A percentile compares a stretch with the other conserved stretches of the same genome.
These are phyloP conservation scores for Isoetes taiwanensis DNA, from an alignment of 75 land plant genomes.

Conservation along the genomic window DNA sequence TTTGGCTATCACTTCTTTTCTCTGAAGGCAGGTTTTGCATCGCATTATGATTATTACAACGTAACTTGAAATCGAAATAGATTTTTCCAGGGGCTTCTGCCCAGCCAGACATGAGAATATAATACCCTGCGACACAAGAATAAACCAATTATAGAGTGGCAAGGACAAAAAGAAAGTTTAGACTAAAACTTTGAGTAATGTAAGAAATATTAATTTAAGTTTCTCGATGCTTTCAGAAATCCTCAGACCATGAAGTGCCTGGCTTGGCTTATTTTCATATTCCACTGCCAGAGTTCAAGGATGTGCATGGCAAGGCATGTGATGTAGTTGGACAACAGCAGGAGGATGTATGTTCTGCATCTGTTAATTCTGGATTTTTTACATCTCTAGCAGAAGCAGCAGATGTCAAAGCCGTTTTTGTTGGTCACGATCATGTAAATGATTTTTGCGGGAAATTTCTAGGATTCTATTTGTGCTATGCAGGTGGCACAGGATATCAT, in stretches of 20 bases:
- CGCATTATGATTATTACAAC: no score
- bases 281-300: constrained; percentile 45
- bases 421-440: constrained; percentile 64
- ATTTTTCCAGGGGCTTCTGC: no score
- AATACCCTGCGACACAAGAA: no score
- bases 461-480: constrained; percentile 35
- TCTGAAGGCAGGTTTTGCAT: no score
- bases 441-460: constrained; percentile 56
- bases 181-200: no score
- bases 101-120: no score
- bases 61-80: no score
- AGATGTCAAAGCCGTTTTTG: constrained; percentile 59
- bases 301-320: constrained; percentile 19
- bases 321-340: constrained; percentile 43
- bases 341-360: constrained; percentile 50
- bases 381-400: constrained; percentile 27
- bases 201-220: no score
- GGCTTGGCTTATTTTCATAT: constrained; percentile 65
- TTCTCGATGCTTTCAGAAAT: not conserved
- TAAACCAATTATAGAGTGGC: no score
- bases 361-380: constrained; percentile 48
- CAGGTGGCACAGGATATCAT: constrained; percentile 69
- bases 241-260: not conserved
- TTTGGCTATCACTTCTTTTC: no score
- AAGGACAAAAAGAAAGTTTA: no score